Percentiles rank a stretch among this genome's conserved stretches.
phyloP scores from a whole-genome alignment of 192 early-diverging fungal species.

The Phlyctochytrium planicorne region DNA sequence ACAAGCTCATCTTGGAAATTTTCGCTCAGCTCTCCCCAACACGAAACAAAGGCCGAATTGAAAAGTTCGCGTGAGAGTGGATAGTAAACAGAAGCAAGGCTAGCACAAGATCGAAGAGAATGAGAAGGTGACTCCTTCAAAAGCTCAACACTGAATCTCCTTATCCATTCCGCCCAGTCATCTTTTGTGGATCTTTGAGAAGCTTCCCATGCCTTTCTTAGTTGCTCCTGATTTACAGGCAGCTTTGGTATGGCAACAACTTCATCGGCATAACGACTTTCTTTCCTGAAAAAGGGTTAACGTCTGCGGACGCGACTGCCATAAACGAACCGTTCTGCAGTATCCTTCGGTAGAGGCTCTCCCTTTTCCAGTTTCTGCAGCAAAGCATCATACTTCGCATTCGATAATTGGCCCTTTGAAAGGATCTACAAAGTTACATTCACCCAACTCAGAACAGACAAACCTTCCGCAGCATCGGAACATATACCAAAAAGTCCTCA shows the following conservation, averaged over 20 bases:
- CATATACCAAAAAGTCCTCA: slow-evolving; percentile 82
- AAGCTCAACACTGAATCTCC: slow-evolving; percentile 80
- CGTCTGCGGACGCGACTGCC: neutral
- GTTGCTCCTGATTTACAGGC: slow-evolving; percentile 67
- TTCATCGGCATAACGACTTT: slow-evolving; percentile 19
- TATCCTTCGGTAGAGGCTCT: neutral
- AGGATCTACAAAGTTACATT: slow-evolving; percentile 15
- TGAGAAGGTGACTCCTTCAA: slow-evolving; percentile 87
- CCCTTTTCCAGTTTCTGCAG: neutral
- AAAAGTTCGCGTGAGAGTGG: slow-evolving; percentile 86
- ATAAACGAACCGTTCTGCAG: neutral
- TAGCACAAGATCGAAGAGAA: slow-evolving; percentile 75
- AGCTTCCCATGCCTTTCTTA: slow-evolving; percentile 71
- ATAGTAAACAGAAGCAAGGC: slow-evolving; percentile 69
- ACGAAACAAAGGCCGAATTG: slow-evolving; percentile 95
- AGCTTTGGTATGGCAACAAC: slow-evolving; percentile 48
- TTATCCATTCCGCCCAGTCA: slow-evolving; percentile 89
- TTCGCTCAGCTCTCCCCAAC: slow-evolving; percentile 80
- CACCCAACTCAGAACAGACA: too few species aligned
- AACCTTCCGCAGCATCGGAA: slow-evolving; percentile 82
- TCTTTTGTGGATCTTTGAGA: slow-evolving; percentile 76
- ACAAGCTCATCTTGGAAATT: slow-evolving; percentile 76
- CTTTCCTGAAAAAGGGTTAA: neutral
- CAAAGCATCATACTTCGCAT: neutral
- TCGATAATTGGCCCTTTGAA: neutral